Evolutionary conservation across 192 early-diverging fungal genomes (phyloP).

Genomic region (Backusella luteola): DNA sequence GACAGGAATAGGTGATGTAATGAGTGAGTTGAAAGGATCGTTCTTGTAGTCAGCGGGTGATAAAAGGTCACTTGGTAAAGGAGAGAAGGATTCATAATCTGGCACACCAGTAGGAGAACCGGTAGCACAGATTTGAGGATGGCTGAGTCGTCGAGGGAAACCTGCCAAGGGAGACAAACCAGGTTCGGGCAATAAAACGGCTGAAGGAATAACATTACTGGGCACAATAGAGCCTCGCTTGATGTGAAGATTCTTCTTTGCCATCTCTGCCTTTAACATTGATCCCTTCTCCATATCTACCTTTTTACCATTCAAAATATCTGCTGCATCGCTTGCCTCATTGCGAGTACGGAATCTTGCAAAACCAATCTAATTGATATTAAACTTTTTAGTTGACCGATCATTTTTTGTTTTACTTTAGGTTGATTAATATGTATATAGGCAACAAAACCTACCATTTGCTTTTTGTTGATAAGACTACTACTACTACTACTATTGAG

Average conservation of each 20-base stretch:
- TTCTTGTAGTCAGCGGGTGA: slow-evolving; percentile 40
- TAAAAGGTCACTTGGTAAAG: slow-evolving; percentile 56
- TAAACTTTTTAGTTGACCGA: background rate
- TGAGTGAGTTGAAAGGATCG: background rate
- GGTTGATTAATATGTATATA: background rate
- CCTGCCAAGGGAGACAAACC: background rate
- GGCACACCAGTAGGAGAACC: background rate
- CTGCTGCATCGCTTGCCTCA: slow-evolving; percentile 89
- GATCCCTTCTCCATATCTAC: slow-evolving; percentile 86
- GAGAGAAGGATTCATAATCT: slow-evolving; percentile 42
- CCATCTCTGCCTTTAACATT: slow-evolving; percentile 96
- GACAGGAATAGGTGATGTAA: slow-evolving; percentile 5
- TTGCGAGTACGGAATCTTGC: slow-evolving; percentile 93
- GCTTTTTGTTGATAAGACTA: slow-evolving; percentile 41
- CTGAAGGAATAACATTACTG: background rate
- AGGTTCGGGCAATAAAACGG: background rate
- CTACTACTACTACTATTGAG: slow-evolving; percentile 9
- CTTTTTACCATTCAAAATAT: slow-evolving; percentile 83
- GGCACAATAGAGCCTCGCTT: slow-evolving; percentile 60
- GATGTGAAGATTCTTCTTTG: slow-evolving; percentile 97
- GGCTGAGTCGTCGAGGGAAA: background rate
- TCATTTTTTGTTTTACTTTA: background rate
- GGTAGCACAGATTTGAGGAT: background rate
- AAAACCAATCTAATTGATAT: slow-evolving; percentile 84
- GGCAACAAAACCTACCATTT: slow-evolving; percentile 18